Evolutionary conservation across 306 rosid species (phyloP).

Genomic region (Sphenostylis stenocarpa): DNA sequence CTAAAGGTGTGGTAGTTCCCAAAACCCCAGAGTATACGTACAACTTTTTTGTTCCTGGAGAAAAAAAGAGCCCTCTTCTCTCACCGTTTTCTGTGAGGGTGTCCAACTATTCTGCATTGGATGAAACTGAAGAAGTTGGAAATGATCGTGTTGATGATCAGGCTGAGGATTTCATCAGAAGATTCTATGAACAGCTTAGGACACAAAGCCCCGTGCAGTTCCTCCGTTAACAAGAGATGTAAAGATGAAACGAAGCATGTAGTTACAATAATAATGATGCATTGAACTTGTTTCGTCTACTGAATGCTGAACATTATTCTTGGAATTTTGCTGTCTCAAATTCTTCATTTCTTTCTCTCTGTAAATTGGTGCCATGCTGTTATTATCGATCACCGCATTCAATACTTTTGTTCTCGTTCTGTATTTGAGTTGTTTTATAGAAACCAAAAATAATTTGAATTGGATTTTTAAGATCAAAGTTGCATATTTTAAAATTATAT

Average conservation of each 20-base stretch:
- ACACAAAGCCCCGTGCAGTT: conserved; percentile 45
- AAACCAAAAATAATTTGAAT: not conserved
- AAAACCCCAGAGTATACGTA: conserved; percentile 41
- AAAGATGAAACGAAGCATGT: not conserved
- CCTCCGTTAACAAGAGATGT: conserved; percentile 37
- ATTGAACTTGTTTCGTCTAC: not conserved
- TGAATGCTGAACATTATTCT: not conserved
- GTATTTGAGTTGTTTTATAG: not conserved
- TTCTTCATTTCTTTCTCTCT: not conserved
- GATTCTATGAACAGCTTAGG: conserved; percentile 56
- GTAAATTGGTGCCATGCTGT: not conserved
- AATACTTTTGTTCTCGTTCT: not conserved
- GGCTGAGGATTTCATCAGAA: conserved; percentile 59
- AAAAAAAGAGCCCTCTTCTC: conserved; percentile 37
- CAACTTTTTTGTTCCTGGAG: conserved; percentile 41
- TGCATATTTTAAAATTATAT: too few relatives aligned
- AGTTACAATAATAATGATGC: not conserved
- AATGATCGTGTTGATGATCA: conserved; percentile 44
- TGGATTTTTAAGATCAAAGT: not conserved
- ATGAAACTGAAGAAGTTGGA: conserved; percentile 39
- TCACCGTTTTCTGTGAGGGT: conserved; percentile 48
- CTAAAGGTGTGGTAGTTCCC: conserved; percentile 32
- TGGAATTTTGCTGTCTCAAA: not conserved
- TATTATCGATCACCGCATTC: not conserved
- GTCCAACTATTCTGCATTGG: conserved; percentile 49